These are phyloP conservation scores for Nematocida sp. DNA, from an alignment of 371 early-diverging fungal genomes.

Conservation along the genomic window DNA sequence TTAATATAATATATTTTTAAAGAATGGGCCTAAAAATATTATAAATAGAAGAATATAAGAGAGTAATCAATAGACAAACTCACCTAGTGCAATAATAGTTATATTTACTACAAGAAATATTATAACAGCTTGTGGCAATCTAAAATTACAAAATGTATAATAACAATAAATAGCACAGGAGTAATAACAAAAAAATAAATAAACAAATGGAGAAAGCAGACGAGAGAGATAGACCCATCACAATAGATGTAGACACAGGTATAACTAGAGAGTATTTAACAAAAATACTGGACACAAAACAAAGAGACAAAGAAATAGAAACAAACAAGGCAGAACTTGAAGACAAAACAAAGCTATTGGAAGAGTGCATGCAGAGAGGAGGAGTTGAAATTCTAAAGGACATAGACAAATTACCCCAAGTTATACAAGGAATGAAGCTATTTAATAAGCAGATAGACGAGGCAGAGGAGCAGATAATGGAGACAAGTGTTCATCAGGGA, in stretches of 20 bases:
- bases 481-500: constrained; percentile 1
- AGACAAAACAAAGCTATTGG: constrained; percentile 40
- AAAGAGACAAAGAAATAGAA: constrained; percentile 41
- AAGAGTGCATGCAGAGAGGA: not conserved
- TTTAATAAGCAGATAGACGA: constrained; percentile 50
- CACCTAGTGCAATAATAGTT: too few species aligned
- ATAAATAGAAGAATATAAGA: too few species aligned
- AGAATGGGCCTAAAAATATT: too few species aligned
- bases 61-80: too few species aligned
- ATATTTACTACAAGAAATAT: too few species aligned
- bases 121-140: too few species aligned
- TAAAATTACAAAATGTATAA: not conserved
- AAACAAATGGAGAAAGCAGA: constrained; percentile 16
- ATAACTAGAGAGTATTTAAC: constrained; percentile 10
- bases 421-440: constrained; percentile 26
- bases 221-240: not conserved
- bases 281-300: constrained; percentile 18
- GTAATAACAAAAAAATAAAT: constrained; percentile 8
- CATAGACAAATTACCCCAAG: constrained; percentile 15
- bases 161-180: not conserved
- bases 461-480: constrained; percentile 17
- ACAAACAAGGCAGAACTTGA: not conserved
- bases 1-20: too few species aligned
- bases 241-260: not conserved
- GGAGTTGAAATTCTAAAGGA: constrained; percentile 36